Evolutionary conservation across 2,329 filamentous ascomycete genomes (phyloP).

Genomic region (Aspergillus pseudoviridinutans): DNA sequence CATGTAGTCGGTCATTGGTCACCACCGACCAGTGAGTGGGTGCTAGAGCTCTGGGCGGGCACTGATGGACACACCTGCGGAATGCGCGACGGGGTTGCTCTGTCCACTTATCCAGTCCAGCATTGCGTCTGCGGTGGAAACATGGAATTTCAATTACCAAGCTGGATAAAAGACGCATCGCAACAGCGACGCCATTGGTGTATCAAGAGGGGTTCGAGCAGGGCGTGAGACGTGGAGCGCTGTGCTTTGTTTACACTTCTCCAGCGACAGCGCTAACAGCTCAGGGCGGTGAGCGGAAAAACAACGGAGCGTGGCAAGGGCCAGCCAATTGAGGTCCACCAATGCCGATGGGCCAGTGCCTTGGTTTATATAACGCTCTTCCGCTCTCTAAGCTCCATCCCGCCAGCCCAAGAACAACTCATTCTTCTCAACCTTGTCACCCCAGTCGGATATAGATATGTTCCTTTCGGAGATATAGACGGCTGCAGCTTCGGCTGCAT

Average conservation of each 20-base stretch:
- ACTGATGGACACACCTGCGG: slow-evolving; percentile 22
- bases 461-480: slow-evolving; percentile 30
- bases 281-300: slow-evolving; percentile 22
- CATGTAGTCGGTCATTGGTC: slow-evolving; percentile 8
- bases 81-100: slow-evolving; percentile 25
- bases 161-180: slow-evolving; percentile 13
- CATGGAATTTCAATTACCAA: slow-evolving; percentile 10
- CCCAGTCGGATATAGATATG: slow-evolving; percentile 21
- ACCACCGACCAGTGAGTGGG: not conserved
- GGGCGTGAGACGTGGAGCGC: slow-evolving; percentile 21
- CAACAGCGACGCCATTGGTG: slow-evolving; percentile 15
- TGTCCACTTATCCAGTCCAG: slow-evolving; percentile 33
- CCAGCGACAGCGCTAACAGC: slow-evolving; percentile 8
- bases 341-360: not conserved
- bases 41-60: slow-evolving; percentile 6
- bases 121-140: slow-evolving; percentile 22
- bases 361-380: slow-evolving; percentile 18
- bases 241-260: slow-evolving; percentile 33
- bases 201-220: slow-evolving; percentile 6
- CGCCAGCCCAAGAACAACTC: not conserved
- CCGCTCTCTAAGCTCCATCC: not conserved
- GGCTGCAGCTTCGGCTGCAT: slow-evolving; percentile 43
- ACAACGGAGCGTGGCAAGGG: slow-evolving; percentile 10
- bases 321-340: not conserved
- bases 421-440: not conserved